Conservation (phyloP, 1,284 basidiomycete genomes). For the Leccinum laetum region DNA sequence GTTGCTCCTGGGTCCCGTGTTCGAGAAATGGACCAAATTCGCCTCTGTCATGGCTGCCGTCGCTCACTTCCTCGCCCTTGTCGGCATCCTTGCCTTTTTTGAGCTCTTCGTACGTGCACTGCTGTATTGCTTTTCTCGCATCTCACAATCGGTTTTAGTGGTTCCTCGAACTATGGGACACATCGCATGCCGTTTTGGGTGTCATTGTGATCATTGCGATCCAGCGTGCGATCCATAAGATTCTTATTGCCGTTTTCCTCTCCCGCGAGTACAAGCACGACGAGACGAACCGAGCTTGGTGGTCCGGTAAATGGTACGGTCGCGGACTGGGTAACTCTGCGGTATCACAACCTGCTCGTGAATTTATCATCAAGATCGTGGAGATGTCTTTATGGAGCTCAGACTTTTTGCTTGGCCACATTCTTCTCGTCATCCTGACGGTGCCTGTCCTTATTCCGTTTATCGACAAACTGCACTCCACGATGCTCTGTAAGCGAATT, state of each 20-base stretch:
- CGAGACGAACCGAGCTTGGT: slow-evolving; percentile 97
- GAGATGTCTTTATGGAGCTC: slow-evolving; percentile 95
- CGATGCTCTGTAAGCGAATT: slow-evolving; percentile 74
- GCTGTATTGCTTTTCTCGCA: background rate
- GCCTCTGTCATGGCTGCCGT: slow-evolving; percentile 89
- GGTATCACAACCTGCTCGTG: slow-evolving; percentile 92
- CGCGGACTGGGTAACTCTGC: slow-evolving; percentile 86
- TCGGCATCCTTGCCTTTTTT: slow-evolving; percentile 89
- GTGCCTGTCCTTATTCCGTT: slow-evolving; percentile 86
- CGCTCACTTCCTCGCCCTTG: slow-evolving; percentile 77
- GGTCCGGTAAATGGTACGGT: slow-evolving; percentile 99
- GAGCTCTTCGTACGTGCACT: slow-evolving; percentile 85
- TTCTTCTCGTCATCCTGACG: slow-evolving; percentile 85
- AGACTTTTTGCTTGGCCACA: slow-evolving; percentile 83
- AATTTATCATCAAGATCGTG: slow-evolving; percentile 96
- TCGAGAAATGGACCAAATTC: slow-evolving; percentile 86
- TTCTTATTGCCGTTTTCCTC: slow-evolving; percentile 90
- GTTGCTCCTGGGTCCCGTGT: slow-evolving; percentile 89
- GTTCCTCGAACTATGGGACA: slow-evolving; percentile 98
- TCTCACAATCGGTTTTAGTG: slow-evolving; percentile 53
- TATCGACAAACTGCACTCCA: slow-evolving; percentile 87
- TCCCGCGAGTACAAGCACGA: slow-evolving; percentile 97
- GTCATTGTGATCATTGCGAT: slow-evolving; percentile 85
- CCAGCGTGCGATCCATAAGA: slow-evolving; percentile 91
- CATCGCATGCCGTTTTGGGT: slow-evolving; percentile 90